A percentile compares a stretch with the other conserved stretches of the same genome.
Evolutionary conservation across 352 stramenopile species (phyloP).

Genomic region (Peronospora destructor): DNA sequence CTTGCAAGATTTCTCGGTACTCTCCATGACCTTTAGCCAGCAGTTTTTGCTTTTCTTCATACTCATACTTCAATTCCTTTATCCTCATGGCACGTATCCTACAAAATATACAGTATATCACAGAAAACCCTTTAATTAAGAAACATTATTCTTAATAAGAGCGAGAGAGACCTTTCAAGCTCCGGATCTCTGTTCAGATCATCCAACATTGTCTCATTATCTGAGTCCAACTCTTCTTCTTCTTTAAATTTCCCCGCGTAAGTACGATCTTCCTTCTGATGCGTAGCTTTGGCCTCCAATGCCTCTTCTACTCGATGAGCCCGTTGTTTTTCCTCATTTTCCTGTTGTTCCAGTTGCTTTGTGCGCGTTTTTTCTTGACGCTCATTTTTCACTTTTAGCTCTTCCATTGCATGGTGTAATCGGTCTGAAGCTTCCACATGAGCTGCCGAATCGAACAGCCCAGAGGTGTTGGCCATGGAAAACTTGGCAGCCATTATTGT

Average conservation of each 20-base stretch:
- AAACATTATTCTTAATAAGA: background rate
- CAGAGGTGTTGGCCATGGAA: constrained; percentile 67
- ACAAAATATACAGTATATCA: constrained; percentile 1
- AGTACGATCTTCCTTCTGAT: constrained; percentile 24
- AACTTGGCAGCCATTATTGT: constrained; percentile 69
- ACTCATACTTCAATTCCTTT: constrained; percentile 57
- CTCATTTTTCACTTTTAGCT: constrained; percentile 62
- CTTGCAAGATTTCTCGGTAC: constrained; percentile 89
- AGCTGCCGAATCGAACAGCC: constrained; percentile 61
- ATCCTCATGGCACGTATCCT: constrained; percentile 80
- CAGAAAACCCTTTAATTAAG: background rate
- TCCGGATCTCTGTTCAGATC: constrained; percentile 78
- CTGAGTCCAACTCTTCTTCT: constrained; percentile 34
- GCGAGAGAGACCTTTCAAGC: constrained; percentile 40
- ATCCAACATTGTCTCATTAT: constrained; percentile 56
- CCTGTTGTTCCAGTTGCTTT: constrained; percentile 23
- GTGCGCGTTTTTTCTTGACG: constrained; percentile 26
- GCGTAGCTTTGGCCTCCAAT: constrained; percentile 19
- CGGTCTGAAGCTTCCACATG: constrained; percentile 66
- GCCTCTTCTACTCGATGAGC: constrained; percentile 22
- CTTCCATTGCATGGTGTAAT: constrained; percentile 66
- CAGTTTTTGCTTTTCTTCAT: constrained; percentile 50
- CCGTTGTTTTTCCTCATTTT: constrained; percentile 23
- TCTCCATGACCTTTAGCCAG: constrained; percentile 72
- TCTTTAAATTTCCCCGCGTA: constrained; percentile 24